A percentile compares a stretch with the other conserved stretches of the same genome.
Evolutionary conservation across 176 grass and related monocot genomes (phyloP).

Genomic region (Oryza punctata): DNA sequence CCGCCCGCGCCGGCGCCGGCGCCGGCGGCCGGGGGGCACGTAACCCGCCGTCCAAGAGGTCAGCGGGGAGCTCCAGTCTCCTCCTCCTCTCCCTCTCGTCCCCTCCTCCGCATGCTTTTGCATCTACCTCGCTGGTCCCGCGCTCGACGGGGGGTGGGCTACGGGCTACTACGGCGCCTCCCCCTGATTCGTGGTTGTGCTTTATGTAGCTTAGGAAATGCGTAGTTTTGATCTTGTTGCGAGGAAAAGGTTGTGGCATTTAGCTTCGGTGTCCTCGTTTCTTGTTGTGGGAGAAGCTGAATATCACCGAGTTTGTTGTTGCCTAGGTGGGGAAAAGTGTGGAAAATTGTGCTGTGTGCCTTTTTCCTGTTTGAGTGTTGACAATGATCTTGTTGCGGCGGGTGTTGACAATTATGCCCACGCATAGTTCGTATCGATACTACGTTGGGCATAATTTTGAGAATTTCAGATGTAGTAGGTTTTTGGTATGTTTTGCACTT

Average conservation of each 20-base stretch:
- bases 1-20: conserved; percentile 3
- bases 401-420: too few species aligned
- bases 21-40: conserved; percentile 34
- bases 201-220: background rate
- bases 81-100: background rate
- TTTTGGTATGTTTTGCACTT: background rate
- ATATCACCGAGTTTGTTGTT: background rate
- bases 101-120: background rate
- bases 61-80: background rate
- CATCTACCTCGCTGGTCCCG: background rate
- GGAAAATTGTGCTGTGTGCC: background rate
- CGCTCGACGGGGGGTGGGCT: too few species aligned
- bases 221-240: background rate
- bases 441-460: background rate
- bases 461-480: background rate
- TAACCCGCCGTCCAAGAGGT: conserved; percentile 50
- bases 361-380: background rate
- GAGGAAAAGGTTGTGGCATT: conserved; percentile 4
- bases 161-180: too few species aligned
- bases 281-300: background rate
- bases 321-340: background rate
- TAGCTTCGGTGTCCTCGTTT: conserved; percentile 14
- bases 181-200: background rate
- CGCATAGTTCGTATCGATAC: background rate
- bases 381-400: background rate